Conservation (phyloP, 257 asterid genomes). For the Nicotiana obtusifolia region DNA sequence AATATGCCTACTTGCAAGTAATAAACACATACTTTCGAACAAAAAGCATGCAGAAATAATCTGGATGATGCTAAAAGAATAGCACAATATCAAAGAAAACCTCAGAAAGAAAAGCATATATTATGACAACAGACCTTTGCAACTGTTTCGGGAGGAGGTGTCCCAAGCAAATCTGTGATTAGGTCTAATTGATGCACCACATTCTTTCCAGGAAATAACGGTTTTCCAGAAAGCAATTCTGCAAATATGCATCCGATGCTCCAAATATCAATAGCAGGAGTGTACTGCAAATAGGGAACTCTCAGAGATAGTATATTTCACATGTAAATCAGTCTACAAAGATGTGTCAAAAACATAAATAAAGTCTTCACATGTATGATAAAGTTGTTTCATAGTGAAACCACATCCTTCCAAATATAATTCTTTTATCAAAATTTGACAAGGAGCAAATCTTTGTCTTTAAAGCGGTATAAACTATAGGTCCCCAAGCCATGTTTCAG, state of each 20-base stretch:
- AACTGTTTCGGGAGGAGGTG: slow-evolving; percentile 85
- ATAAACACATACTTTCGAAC: background rate
- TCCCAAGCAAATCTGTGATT: slow-evolving; percentile 90
- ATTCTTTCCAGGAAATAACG: slow-evolving; percentile 86
- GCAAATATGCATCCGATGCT: slow-evolving; percentile 97
- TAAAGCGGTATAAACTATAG: background rate
- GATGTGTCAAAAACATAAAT: background rate
- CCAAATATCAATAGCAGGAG: slow-evolving; percentile 97
- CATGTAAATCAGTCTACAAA: background rate
- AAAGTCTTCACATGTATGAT: background rate
- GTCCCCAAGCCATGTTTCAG: background rate
- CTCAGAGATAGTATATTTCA: slow-evolving; percentile 6
- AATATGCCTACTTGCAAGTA: background rate
- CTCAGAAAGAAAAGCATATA: background rate
- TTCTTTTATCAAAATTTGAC: background rate
- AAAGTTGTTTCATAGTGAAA: background rate
- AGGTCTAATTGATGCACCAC: slow-evolving; percentile 90
- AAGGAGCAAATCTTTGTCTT: background rate
- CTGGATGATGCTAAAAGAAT: background rate
- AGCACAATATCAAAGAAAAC: background rate
- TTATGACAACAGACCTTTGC: slow-evolving; percentile 56
- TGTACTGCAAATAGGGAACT: slow-evolving; percentile 52
- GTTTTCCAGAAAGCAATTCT: slow-evolving; percentile 81
- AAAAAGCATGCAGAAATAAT: background rate
- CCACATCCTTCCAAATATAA: background rate